Conservation (phyloP, 2,329 filamentous ascomycete species). For the Hymenoscyphus repandus region DNA sequence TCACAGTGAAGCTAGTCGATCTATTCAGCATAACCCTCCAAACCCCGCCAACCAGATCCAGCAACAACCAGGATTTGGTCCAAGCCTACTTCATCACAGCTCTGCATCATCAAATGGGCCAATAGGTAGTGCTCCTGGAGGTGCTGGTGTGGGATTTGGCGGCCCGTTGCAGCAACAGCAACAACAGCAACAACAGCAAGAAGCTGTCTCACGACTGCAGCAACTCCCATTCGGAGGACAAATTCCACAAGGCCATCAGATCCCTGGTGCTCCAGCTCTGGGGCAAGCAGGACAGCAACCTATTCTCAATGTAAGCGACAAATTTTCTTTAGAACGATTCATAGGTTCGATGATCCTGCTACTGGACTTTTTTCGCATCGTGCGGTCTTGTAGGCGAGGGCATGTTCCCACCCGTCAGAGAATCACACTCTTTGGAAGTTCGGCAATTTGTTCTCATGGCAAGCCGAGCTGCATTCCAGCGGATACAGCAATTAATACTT, state of each 20-base stretch:
- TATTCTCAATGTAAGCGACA: slow-evolving; percentile 61
- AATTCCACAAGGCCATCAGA: slow-evolving; percentile 28
- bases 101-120: slow-evolving; percentile 46
- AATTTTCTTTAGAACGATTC: not conserved
- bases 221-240: slow-evolving; percentile 52
- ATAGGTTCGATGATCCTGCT: too few relatives aligned
- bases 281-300: slow-evolving; percentile 67
- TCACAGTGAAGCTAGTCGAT: slow-evolving; percentile 46
- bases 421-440: too few relatives aligned
- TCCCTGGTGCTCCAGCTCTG: slow-evolving; percentile 44
- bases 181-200: slow-evolving; percentile 33
- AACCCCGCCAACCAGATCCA: slow-evolving; percentile 40
- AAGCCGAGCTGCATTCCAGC: too few relatives aligned
- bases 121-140: slow-evolving; percentile 50
- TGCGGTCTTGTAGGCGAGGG: too few relatives aligned
- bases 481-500: too few relatives aligned
- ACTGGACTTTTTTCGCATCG: too few relatives aligned
- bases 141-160: slow-evolving; percentile 62
- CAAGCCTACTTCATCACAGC: slow-evolving; percentile 39
- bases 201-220: slow-evolving; percentile 53
- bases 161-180: slow-evolving; percentile 48
- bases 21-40: slow-evolving; percentile 48
- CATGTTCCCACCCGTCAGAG: too few relatives aligned
- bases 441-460: too few relatives aligned
- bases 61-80: slow-evolving; percentile 52